Base-by-base conservation (phyloP, 768 basidiomycete species). In the Daedalea quercina region DNA sequence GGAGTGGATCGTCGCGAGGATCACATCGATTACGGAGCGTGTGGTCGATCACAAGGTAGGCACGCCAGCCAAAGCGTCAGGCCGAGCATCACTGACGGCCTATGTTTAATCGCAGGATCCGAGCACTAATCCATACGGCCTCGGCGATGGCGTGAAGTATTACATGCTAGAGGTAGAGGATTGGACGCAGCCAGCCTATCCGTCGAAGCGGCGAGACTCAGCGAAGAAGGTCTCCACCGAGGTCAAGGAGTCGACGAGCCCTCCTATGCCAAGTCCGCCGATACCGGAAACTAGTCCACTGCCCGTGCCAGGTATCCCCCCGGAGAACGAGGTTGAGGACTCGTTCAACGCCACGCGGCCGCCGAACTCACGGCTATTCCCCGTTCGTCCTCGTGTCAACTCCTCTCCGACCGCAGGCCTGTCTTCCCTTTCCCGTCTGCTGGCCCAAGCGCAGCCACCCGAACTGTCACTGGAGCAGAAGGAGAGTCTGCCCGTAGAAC, bases 1-100 rank as follows among this genome's bases (percentile, higher is more conserved):
- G 31, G 95, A 97, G 70, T 97, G 91, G 92, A 90, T 94, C 60
- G 92, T 95, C 20, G 93, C 92, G 6, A 77, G 93, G 57, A 94
- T 95, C 64, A 92, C 89, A 0, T 87, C 84, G 15, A 88, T 95
- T 50, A 77, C 87, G 1, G 93, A 95, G 65, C 81, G 86, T 17
- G 80, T 95, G 28, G 92, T 90, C 6, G 84, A 90, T 65, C 77
- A 79, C 55, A 82, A 81, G 73, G 92, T 91, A 62, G 53, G 80
- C 66, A 42, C 37, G 9, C 53, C 19, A 3, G 31, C 31, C 33
- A 20, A 8, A 9, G 37, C 3, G 20, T 9, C 3, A 20, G 34
- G 6, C n/a, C 20, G 22, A 33, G 4, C n/a, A 31, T 12, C 20
- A 9, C 23, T 31, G 28, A 31, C 33, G 43, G 43, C 47, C 53